These are phyloP conservation scores for Aegilops tauschii DNA, from an alignment of 176 grass and related monocot genomes.

Conservation along the genomic window DNA sequence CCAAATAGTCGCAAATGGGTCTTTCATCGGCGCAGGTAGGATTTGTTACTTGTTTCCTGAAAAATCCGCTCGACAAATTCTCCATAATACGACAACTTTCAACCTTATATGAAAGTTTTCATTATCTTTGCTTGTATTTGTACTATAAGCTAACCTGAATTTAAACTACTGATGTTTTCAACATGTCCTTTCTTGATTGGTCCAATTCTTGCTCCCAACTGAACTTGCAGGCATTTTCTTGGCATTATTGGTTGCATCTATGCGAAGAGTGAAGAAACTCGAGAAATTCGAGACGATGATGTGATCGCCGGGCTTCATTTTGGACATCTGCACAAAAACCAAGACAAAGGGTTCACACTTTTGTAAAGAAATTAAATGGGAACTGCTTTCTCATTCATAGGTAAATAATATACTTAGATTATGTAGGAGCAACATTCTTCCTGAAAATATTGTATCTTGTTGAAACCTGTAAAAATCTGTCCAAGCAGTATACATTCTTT, in stretches of 20 bases:
- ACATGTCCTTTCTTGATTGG: background rate
- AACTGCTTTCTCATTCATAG: background rate
- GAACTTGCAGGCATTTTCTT: slow-evolving; percentile 69
- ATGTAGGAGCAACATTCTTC: slow-evolving; percentile 36
- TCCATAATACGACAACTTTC: background rate
- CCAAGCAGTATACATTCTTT: slow-evolving; percentile 30
- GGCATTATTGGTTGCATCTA: slow-evolving; percentile 59
- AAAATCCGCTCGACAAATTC: background rate
- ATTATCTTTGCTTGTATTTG: background rate
- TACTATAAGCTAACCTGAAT: background rate
- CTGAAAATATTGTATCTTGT: background rate
- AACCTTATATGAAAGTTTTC: background rate
- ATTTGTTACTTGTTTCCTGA: background rate
- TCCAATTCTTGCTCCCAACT: slow-evolving; percentile 16
- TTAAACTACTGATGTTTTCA: background rate
- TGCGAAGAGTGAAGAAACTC: slow-evolving; percentile 77
- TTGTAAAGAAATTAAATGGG: slow-evolving; percentile 13
- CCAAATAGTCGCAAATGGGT: slow-evolving; percentile 60
- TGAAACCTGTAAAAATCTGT: slow-evolving; percentile 33
- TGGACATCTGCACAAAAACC: background rate
- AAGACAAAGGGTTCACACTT: background rate
- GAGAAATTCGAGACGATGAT: slow-evolving; percentile 93
- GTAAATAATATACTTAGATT: slow-evolving; percentile 15
- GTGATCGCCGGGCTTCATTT: slow-evolving; percentile 21
- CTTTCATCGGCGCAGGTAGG: slow-evolving; percentile 73